Percentiles rank a stretch among this genome's conserved stretches.
Conservation (phyloP, 768 basidiomycete genomes). For the Gautieria morchelliformis region DNA sequence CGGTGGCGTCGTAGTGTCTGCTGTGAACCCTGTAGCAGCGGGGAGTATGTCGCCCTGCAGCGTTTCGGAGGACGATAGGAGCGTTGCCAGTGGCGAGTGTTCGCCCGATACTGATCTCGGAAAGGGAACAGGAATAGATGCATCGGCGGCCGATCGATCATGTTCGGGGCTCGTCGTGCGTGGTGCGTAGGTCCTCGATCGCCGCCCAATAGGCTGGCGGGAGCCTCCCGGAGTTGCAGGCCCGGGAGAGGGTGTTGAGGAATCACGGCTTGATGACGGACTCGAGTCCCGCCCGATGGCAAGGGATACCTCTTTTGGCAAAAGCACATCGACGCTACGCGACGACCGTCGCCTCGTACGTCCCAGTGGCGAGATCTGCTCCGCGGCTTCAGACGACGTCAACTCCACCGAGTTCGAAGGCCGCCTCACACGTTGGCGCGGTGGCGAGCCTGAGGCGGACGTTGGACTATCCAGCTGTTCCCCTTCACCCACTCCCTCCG, state of each 20-base stretch:
- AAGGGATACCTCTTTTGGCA: slow-evolving; percentile 5
- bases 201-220: background rate
- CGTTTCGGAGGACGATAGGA: slow-evolving; percentile 12
- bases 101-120: slow-evolving; percentile 39
- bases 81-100: slow-evolving; percentile 23
- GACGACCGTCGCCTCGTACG: background rate
- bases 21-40: background rate
- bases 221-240: background rate
- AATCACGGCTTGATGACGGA: slow-evolving; percentile 6
- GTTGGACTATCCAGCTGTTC: background rate
- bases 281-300: background rate
- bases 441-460: background rate
- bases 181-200: background rate
- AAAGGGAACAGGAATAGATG: slow-evolving; percentile 57
- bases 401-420: background rate
- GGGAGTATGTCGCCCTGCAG: background rate
- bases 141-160: slow-evolving; percentile 23
- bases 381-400: background rate
- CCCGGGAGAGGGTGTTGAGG: slow-evolving; percentile 7
- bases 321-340: slow-evolving; percentile 1
- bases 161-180: slow-evolving; percentile 6
- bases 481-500: background rate
- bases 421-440: background rate
- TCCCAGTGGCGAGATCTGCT: background rate
- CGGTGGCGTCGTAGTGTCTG: background rate